Percentiles rank a stretch among this genome's conserved stretches.
phyloP scores from a whole-genome alignment of 306 rosid species.

The Cucurbita moschata region DNA sequence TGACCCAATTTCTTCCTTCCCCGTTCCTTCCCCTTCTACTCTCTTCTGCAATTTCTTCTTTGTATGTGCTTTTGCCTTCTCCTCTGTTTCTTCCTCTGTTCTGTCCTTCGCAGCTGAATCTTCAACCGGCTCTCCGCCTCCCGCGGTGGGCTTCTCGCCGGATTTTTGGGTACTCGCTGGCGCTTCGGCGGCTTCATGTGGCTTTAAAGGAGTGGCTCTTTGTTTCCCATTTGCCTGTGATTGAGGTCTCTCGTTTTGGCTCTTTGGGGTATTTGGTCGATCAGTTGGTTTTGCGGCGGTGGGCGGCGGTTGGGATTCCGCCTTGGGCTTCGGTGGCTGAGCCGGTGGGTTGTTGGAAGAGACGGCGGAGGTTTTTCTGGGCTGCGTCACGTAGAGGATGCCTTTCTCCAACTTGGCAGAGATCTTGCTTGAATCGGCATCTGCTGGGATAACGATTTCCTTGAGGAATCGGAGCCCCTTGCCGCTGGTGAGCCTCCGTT shows the following conservation, averaged over 20 bases:
- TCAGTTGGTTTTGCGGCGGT: neutral
- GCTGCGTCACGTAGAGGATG: neutral
- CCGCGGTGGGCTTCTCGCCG: neutral
- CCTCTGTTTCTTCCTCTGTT: neutral
- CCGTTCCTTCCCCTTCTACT: neutral
- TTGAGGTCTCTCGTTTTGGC: neutral
- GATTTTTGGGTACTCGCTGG: neutral
- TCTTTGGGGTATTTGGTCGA: neutral
- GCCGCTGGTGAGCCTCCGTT: neutral
- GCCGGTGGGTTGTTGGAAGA: neutral
- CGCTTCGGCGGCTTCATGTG: neutral
- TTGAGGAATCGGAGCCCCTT: neutral
- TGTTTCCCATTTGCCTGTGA: neutral
- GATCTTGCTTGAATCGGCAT: neutral
- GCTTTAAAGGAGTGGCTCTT: neutral
- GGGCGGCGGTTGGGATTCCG: neutral
- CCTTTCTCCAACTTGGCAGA: neutral
- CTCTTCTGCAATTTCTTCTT: neutral
- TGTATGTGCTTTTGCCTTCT: neutral
- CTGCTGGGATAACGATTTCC: neutral
- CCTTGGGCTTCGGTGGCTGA: neutral
- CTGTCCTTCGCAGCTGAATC: neutral
- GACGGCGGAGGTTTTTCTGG: neutral
- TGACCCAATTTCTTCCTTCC: neutral
- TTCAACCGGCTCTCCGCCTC: neutral